Base-by-base conservation (phyloP, 2,329 filamentous ascomycete species). In the Alternaria metachromatica region DNA sequence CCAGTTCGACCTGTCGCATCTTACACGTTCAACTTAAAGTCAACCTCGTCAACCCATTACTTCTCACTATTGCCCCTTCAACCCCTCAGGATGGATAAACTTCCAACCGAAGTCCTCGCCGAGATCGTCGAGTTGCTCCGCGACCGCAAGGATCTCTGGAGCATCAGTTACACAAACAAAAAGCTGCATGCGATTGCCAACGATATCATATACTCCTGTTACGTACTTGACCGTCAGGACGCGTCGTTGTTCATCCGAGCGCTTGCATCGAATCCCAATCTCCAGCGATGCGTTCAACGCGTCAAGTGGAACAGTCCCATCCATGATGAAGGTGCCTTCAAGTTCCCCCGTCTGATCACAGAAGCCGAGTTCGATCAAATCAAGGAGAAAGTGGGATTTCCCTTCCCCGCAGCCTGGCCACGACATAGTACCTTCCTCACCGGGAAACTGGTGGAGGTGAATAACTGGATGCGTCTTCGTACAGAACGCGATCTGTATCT, bases 91-190 rank as follows among this genome's bases (percentile, higher is more conserved):
- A 53, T 64, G 44, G 59, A 64, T 7, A 21, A 20, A n/a, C 55
- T 63, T 21, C 61, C 61, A 15, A 30, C 60, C 12, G 57, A 64
- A 44, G 25, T 66, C 26, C 18, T 66, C 18, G 45, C 58, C 41
- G 53, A 55, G 12, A 58, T 62, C 13, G 21, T 64, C 18, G 30
- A 54, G 4, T 50, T 60, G 0, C n/a, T 64, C 2, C 21, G 26
- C 33, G 48, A 54, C 25, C 6, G 37, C 6, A 7, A 28, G 11
- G 25, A 26, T n/a, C 11, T 51, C 7, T 50, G 30, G 13, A 49
- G n/a, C 10, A 33, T 60, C n/a, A 55, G 63, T n/a, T 6, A 54
- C 3, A 44, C 63, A 8, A 63, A 60, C 48, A 33, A 18, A 25
- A 56, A 53, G 11, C 46, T 63, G 18, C 30, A 60, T 33, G 21